phyloP scores from a whole-genome alignment of 257 asterid genomes.

The Solanum rostratum region DNA sequence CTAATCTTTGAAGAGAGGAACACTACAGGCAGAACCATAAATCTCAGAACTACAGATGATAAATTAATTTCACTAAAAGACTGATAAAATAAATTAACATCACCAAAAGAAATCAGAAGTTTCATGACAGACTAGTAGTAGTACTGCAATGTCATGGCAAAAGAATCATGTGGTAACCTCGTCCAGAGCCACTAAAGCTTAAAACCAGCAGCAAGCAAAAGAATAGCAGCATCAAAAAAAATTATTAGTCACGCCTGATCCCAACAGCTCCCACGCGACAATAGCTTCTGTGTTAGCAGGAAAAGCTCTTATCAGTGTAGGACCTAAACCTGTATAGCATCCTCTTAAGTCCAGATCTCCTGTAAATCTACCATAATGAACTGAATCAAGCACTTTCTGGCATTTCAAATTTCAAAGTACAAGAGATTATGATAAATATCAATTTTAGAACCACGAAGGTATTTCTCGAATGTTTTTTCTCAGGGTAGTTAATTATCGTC shows the following conservation, averaged over 20 bases:
- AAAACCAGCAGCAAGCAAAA: background rate
- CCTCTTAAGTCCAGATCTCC: conserved; percentile 68
- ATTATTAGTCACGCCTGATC: conserved; percentile 32
- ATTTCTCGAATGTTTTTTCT: conserved; percentile 47
- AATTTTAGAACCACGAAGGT: conserved; percentile 50
- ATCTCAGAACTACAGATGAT: background rate
- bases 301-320: conserved; percentile 67
- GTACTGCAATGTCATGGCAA: background rate
- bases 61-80: background rate
- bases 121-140: background rate
- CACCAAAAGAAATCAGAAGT: background rate
- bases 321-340: conserved; percentile 87
- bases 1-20: background rate
- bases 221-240: conserved; percentile 4
- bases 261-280: conserved; percentile 46
- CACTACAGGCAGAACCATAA: background rate
- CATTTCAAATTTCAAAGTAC: background rate
- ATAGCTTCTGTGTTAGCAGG: conserved; percentile 43
- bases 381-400: conserved; percentile 9
- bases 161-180: background rate
- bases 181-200: background rate
- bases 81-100: background rate
- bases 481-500: conserved; percentile 63
- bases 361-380: conserved; percentile 48
- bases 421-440: conserved; percentile 22